Base-by-base conservation (phyloP, 2,329 filamentous ascomycete species). In the Alternaria triticimaculans region DNA sequence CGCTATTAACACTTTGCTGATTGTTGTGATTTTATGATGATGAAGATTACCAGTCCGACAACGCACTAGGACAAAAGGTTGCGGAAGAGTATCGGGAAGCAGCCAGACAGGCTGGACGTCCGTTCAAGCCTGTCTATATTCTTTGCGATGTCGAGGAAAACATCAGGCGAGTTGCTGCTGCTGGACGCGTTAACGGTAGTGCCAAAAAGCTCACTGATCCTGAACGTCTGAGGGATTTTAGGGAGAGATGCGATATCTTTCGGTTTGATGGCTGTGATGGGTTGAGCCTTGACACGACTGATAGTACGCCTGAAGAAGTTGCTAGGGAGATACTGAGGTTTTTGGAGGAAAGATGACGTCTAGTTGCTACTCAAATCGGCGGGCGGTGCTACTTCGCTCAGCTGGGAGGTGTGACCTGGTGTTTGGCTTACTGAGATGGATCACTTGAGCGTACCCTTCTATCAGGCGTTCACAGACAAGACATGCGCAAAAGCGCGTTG, bases 341-440 rank as follows among this genome's bases (percentile, higher is more conserved):
- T 5, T 3, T 37, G 30, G 7, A 9, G 30, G 30, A 5, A 3
- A 37, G 30, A 37, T 37, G 30, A n/a, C 0, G 1, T 1, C 4
- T 8, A 2, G 14, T 37, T 37, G 3, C 30, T 3, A 37, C 4
- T 0, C 11, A 7, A 3, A n/a, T 8, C 0, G 30, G 30, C 6
- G 30, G 30, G 30, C n/a, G 30, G 30, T 37, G 30, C 14, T 37
- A 37, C 14, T n/a, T 37, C 30, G 30, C 30, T 37, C 8, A 37
- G 30, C 6, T 4, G 30, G 2, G 30, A 28, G 26, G 26, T 11
- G 26, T 11, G 5, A 5, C 26, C 4, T 28, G 26, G 26, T 28
- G 26, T 28, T 11, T 28, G 26, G 26, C 26, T 28, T 11, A 28
- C 26, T 28, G 26, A 28, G 26, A 28, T 28, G 26, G 26, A 28